Percentiles rank a stretch among this genome's conserved stretches.
These are phyloP conservation scores for Xylariaceae sp. DNA, from an alignment of 2,329 filamentous ascomycete species.

Conservation along the genomic window DNA sequence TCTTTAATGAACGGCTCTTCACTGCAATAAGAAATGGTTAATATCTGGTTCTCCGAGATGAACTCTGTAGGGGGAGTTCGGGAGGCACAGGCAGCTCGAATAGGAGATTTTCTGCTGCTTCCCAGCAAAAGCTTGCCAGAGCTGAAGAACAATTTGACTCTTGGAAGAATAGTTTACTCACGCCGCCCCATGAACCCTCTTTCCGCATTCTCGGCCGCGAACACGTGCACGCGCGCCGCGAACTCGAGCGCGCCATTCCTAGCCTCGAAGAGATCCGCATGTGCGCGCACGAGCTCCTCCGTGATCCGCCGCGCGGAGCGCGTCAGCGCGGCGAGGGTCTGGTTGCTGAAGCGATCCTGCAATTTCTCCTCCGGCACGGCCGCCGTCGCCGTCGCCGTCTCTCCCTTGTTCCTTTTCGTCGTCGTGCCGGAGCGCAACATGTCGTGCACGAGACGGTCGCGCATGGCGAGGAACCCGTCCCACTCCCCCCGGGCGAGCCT, in stretches of 20 bases:
- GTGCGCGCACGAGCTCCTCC: constrained; percentile 4
- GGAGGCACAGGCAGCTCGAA: too few relatives aligned
- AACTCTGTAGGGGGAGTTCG: too few relatives aligned
- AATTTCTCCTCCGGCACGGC: not conserved
- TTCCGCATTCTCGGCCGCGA: not conserved
- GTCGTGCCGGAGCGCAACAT: constrained; percentile 2
- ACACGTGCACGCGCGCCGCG: not conserved
- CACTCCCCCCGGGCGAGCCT: not conserved
- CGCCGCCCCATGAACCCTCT: not conserved
- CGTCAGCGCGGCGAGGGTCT: not conserved
- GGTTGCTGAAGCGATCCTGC: not conserved
- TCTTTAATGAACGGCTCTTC: not conserved
- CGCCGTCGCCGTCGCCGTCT: not conserved
- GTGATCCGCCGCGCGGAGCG: not conserved
- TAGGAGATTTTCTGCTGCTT: too few relatives aligned
- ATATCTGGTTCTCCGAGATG: too few relatives aligned
- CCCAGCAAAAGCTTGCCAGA: too few relatives aligned
- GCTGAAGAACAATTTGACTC: too few relatives aligned
- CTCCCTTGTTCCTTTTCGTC: not conserved
- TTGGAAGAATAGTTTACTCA: not conserved
- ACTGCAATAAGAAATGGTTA: too few relatives aligned
- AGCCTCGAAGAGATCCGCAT: constrained; percentile 9
- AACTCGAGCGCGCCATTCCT: not conserved
- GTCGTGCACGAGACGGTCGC: not conserved
- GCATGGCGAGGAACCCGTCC: not conserved